Evolutionary conservation across 257 asterid genomes (phyloP).

Genomic region (Lithospermum erythrorhizon): DNA sequence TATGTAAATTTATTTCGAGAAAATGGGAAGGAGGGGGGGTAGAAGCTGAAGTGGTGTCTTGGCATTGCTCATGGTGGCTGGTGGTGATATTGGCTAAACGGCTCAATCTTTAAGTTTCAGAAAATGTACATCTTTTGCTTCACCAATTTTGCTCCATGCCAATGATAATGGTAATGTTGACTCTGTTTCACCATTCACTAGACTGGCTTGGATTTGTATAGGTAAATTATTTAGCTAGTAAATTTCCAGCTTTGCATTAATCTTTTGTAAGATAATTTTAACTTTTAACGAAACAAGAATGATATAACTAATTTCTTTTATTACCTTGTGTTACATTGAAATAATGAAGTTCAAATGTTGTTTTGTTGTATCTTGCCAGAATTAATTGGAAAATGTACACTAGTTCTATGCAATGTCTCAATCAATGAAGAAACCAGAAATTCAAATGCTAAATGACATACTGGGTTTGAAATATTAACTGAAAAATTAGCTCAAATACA

Average conservation of each 20-base stretch:
- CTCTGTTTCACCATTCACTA: background rate
- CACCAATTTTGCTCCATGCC: background rate
- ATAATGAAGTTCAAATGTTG: no score
- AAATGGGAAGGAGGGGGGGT: no score
- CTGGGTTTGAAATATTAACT: no score
- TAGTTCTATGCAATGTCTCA: no score
- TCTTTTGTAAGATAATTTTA: background rate
- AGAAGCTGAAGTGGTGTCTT: no score
- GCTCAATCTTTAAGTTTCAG: conserved; percentile 36
- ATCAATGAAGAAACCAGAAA: no score
- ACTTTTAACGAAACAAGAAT: background rate
- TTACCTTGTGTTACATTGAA: no score
- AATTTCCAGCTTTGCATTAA: background rate
- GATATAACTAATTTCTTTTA: background rate
- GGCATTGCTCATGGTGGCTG: background rate
- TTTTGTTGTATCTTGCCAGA: no score
- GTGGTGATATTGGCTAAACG: conserved; percentile 33
- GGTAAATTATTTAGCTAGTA: background rate
- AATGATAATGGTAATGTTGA: background rate
- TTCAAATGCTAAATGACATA: no score
- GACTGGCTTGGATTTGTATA: background rate
- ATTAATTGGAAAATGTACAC: no score
- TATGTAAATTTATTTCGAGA: no score
- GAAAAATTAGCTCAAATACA: no score
- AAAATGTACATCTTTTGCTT: conserved; percentile 6